phyloP scores from a whole-genome alignment of 2,329 filamentous ascomycete species.

The Lojkania enalia region DNA sequence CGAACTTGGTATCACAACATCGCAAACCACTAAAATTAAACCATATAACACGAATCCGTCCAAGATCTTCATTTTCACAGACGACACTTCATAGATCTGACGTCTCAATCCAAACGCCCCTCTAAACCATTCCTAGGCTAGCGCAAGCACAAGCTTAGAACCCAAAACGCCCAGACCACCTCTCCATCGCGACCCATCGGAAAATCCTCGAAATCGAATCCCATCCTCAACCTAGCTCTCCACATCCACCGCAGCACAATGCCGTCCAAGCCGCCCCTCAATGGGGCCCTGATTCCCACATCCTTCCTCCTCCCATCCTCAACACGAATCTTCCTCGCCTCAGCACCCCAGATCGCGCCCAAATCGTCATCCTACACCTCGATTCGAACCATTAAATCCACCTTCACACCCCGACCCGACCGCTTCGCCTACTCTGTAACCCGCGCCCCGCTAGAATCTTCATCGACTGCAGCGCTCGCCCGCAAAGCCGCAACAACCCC shows the following conservation, averaged over 20 bases:
- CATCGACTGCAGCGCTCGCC: constrained; percentile 61
- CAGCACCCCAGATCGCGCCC: constrained; percentile 14
- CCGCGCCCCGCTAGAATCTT: constrained; percentile 58
- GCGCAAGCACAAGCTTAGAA: too few relatives aligned
- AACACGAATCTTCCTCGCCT: constrained; percentile 26
- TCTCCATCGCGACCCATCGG: background rate
- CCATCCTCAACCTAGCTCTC: background rate
- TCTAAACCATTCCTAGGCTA: too few relatives aligned
- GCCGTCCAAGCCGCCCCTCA: constrained; percentile 41
- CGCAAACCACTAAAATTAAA: too few relatives aligned
- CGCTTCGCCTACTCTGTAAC: constrained; percentile 58
- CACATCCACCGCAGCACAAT: constrained; percentile 25
- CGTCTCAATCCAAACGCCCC: too few relatives aligned
- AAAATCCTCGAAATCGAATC: background rate
- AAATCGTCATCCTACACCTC: constrained; percentile 18
- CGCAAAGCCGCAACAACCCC: constrained; percentile 62
- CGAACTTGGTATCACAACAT: too few relatives aligned
- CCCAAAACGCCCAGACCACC: too few relatives aligned
- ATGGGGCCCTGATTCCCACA: constrained; percentile 35
- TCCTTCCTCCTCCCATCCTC: constrained; percentile 35
- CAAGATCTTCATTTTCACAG: too few relatives aligned
- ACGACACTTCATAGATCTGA: too few relatives aligned
- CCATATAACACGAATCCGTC: too few relatives aligned
- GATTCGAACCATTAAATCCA: constrained; percentile 57
- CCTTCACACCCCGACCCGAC: constrained; percentile 54